Conservation (phyloP, 2,329 filamentous ascomycete species). For the Fusarium sp. region DNA sequence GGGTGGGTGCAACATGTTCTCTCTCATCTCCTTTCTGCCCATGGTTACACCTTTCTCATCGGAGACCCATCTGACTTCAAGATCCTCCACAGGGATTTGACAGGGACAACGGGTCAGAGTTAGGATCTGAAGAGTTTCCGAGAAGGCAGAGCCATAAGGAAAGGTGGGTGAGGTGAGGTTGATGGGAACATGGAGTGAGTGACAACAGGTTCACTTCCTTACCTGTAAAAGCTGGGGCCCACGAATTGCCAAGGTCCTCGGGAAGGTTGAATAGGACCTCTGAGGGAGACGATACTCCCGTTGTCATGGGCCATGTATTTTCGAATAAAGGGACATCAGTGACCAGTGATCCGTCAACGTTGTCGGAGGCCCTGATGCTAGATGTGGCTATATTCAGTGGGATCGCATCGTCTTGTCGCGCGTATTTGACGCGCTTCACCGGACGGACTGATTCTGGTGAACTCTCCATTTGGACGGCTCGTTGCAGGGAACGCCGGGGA, state of each 20-base stretch:
- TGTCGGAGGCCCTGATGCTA: slow-evolving; percentile 17
- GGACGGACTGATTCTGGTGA: slow-evolving; percentile 41
- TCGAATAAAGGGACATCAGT: slow-evolving; percentile 32
- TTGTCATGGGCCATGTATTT: slow-evolving; percentile 27
- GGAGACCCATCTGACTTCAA: slow-evolving; percentile 35
- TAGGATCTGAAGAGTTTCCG: neutral
- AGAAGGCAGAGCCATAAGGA: neutral
- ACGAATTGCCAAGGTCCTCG: slow-evolving; percentile 31
- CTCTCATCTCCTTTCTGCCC: slow-evolving; percentile 32
- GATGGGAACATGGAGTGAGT: slow-evolving; percentile 2
- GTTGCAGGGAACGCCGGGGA: slow-evolving; percentile 21
- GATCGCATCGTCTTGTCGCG: slow-evolving; percentile 28
- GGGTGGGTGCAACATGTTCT: slow-evolving; percentile 38
- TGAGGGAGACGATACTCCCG: slow-evolving; percentile 35
- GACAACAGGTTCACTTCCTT: slow-evolving; percentile 31
- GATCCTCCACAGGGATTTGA: slow-evolving; percentile 28
- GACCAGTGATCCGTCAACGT: slow-evolving; percentile 18
- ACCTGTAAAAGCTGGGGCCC: slow-evolving; percentile 36
- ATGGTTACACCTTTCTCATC: slow-evolving; percentile 27
- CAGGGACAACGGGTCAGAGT: slow-evolving; percentile 7
- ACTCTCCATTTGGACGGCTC: slow-evolving; percentile 39
- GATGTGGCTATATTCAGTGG: slow-evolving; percentile 24
- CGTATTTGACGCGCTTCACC: slow-evolving; percentile 44
- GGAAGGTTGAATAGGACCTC: slow-evolving; percentile 32
- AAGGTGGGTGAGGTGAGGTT: neutral